Base-by-base conservation (phyloP, 306 rosid genomes). In the Pachyrhizus erosus region DNA sequence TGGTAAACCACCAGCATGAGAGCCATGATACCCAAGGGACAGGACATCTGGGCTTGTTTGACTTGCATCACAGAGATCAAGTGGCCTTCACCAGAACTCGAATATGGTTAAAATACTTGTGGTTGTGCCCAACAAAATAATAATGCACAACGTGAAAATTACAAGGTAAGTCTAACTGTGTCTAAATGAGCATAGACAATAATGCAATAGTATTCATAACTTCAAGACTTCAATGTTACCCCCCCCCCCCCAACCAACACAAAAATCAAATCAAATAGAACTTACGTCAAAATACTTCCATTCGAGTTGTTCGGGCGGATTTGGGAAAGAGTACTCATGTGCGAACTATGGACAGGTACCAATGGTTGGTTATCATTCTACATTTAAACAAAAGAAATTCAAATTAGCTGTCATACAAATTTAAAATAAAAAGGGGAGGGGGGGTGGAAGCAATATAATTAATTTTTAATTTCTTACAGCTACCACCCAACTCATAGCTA, bases 251-350 rank as follows among this genome's bases (percentile, higher is more conserved):
- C n/a, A 12, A 52, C 58, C 1, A 1, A 55, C 64, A 23, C 2
- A n/a, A 62, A 61, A 31, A 29, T 3, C 24, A 23, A 46, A 65
- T 7, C 37, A 49, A 86, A 60, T 21, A 81, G 67, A 82, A 90
- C 99, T 90, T 90, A 96, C 99, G 97, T 91, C 66, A 92, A 86
- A 87, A 90, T 1, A 80, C 73, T 89, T 81, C 97, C 99, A 84
- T 85, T 90, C 86, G 87, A 78, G 83, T 89, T 90, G 89, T 90
- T 96, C 23, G 94, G 93, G 86, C 87, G 82, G 84, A 88, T 88
- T 87, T 90, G 91, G 73, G 88, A 77, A 84, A 96, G 93, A 42
- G 97, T 91, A 54, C 58, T 20, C 54, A 61, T 82, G 84, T 96
- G 99, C 26, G 99, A 94, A 82, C 76, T 87, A 82, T 96, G 99